These are phyloP conservation scores for Botrytis fragariae DNA, from an alignment of 2,329 filamentous ascomycete genomes.

Conservation along the genomic window DNA sequence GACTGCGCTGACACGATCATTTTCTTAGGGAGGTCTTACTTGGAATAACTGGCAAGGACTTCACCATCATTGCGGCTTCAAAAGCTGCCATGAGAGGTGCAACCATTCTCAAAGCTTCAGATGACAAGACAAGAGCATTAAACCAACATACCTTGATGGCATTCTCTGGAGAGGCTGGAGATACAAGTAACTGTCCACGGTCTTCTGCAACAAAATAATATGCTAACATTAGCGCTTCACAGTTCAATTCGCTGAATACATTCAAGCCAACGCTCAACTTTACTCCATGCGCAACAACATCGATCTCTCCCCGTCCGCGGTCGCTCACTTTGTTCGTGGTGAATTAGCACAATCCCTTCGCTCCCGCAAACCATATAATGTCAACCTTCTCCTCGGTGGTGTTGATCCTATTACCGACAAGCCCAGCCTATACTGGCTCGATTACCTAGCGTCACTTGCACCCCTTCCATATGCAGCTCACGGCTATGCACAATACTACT, in stretches of 20 bases:
- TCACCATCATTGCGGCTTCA: constrained; percentile 93
- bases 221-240: constrained; percentile 25
- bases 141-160: constrained; percentile 96
- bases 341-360: constrained; percentile 89
- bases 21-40: constrained; percentile 85
- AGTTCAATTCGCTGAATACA: constrained; percentile 99
- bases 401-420: constrained; percentile 89
- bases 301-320: constrained; percentile 83
- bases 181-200: constrained; percentile 64
- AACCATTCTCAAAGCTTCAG: constrained; percentile 88
- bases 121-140: constrained; percentile 92
- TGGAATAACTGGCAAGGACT: constrained; percentile 98
- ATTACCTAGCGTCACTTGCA: constrained; percentile 88
- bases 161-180: constrained; percentile 92
- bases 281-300: constrained; percentile 98
- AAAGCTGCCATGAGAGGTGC: constrained; percentile 98
- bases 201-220: background rate
- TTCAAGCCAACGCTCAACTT: constrained; percentile 96
- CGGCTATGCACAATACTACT: constrained; percentile 99
- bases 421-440: constrained; percentile 93
- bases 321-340: constrained; percentile 89
- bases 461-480: constrained; percentile 93
- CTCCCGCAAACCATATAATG: constrained; percentile 91
- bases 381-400: constrained; percentile 93
- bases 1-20: constrained; percentile 22